Percentiles rank a stretch among this genome's conserved stretches.
These are phyloP conservation scores for Fusarium musae DNA, from an alignment of 2,329 filamentous ascomycete species.

Conservation along the genomic window DNA sequence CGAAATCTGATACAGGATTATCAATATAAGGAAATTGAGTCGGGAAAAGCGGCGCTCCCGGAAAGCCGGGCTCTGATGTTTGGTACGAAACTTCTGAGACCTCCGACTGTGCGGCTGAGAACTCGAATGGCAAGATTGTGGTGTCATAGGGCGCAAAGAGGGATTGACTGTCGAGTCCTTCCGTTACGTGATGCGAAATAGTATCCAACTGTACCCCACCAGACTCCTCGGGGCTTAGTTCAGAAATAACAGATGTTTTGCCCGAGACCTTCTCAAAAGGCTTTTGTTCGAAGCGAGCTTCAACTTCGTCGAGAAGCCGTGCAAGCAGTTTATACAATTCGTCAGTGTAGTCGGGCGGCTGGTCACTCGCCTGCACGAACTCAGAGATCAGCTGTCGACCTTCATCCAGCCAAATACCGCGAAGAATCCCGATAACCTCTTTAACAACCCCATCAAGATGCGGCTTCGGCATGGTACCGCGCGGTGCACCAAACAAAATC, in stretches of 20 bases:
- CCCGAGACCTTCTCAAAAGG: neutral
- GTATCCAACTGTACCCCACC: neutral
- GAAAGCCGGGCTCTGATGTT: neutral
- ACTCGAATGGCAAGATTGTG: accelerated
- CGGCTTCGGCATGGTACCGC: neutral
- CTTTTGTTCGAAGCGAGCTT: neutral
- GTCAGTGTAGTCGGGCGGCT: neutral
- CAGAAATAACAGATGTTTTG: accelerated
- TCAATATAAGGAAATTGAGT: accelerated
- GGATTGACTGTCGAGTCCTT: accelerated
- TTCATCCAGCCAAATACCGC: neutral
- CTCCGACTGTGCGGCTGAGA: neutral
- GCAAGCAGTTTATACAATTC: no score
- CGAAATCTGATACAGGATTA: accelerated
- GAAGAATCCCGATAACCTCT: neutral
- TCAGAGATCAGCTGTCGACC: accelerated
- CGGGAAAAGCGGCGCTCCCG: neutral
- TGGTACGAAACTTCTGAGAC: neutral
- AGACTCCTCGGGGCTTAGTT: neutral
- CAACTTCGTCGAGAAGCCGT: neutral
- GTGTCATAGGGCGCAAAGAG: accelerated
- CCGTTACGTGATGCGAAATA: accelerated
- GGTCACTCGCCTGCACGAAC: accelerated
- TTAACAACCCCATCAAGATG: neutral
- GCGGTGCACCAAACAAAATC: neutral